phyloP scores from a whole-genome alignment of 129 eudicot species.

The Pseudognaphalium luteoalbum region DNA sequence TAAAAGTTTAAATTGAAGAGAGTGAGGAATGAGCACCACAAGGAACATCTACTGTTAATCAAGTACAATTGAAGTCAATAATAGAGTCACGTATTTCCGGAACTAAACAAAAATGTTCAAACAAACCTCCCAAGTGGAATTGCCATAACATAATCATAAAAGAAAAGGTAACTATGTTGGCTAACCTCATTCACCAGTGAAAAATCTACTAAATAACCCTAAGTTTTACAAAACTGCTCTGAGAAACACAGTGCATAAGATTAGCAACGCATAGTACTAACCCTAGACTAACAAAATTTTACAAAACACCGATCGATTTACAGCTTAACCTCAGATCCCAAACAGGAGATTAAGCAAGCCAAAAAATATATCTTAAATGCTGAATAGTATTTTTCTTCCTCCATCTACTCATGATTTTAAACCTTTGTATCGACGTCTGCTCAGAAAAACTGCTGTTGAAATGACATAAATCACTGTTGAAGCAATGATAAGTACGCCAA shows the following conservation, averaged over 20 bases:
- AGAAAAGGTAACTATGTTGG: no score
- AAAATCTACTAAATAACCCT: not conserved
- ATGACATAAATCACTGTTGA: constrained; percentile 51
- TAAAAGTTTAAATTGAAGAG: not conserved
- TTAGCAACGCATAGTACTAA: not conserved
- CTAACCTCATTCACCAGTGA: no score
- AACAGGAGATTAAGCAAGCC: not conserved
- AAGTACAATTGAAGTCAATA: no score
- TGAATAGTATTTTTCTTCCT: constrained; percentile 9
- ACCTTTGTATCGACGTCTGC: constrained; percentile 28
- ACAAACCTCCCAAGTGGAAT: no score
- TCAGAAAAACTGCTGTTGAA: constrained; percentile 26
- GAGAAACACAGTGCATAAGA: constrained; percentile 3
- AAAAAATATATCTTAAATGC: not conserved
- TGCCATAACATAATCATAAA: no score
- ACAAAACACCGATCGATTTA: constrained; percentile 12
- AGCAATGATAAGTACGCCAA: constrained; percentile 65
- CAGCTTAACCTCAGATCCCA: not conserved
- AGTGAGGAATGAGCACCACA: no score
- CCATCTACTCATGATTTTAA: not conserved
- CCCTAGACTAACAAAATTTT: constrained; percentile 5
- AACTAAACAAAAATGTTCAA: no score
- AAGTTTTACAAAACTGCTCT: constrained; percentile 4
- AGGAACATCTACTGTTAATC: no score
- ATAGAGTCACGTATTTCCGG: no score